Percentiles rank a stretch among this genome's conserved stretches.
Conservation (phyloP, 257 asterid species). For the Pogostemon cablin region DNA sequence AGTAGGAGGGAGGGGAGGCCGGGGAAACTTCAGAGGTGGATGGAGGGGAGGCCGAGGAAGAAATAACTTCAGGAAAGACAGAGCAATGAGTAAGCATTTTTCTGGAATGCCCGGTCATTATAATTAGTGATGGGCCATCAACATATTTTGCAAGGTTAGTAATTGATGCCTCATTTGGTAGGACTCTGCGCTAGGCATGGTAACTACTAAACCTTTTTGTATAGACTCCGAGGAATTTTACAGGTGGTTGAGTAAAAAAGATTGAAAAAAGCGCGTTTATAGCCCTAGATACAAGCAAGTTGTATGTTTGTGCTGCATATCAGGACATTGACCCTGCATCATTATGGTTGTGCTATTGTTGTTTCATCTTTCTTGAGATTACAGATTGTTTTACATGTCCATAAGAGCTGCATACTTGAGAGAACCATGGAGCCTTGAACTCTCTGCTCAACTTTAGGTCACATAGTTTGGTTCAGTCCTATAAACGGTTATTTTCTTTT, state of each 20-base stretch:
- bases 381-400: neutral
- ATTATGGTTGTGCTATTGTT: neutral
- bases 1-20: conserved; percentile 43
- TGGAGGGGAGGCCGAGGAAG: conserved; percentile 69
- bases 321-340: neutral
- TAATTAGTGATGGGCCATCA: conserved; percentile 15
- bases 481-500: no score
- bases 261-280: neutral
- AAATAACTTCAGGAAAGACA: conserved; percentile 56
- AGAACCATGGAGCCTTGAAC: no score
- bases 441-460: no score
- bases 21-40: conserved; percentile 49
- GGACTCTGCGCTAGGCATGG: no score
- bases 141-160: conserved; percentile 7
- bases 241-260: neutral
- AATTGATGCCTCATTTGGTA: neutral
- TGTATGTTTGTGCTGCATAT: neutral
- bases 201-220: neutral
- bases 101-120: conserved; percentile 63
- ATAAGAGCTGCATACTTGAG: no score
- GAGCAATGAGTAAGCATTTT: conserved; percentile 76
- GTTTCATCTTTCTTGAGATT: neutral
- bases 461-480: no score
- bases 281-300: neutral
- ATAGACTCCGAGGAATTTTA: neutral